These are phyloP conservation scores for Lizonia empirigonia DNA, from an alignment of 2,329 filamentous ascomycete genomes.

Conservation along the genomic window DNA sequence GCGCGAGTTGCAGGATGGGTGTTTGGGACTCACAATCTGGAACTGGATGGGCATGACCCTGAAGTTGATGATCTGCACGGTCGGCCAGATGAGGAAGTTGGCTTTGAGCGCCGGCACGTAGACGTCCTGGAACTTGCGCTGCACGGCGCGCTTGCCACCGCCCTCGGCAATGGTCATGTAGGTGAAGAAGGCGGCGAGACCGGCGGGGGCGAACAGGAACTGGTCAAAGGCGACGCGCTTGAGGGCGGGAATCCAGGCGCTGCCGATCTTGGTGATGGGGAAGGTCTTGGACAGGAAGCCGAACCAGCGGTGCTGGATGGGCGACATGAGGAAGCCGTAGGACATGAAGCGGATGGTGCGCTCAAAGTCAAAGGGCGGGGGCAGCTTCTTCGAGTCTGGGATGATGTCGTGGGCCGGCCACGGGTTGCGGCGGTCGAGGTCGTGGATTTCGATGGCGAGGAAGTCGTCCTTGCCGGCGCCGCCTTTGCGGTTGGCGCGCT, in stretches of 20 bases:
- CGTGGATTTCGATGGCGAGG: slow-evolving; percentile 84
- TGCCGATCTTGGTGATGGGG: slow-evolving; percentile 75
- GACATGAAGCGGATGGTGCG: slow-evolving; percentile 93
- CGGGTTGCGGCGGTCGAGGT: slow-evolving; percentile 81
- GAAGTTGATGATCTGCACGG: slow-evolving; percentile 97
- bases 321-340: slow-evolving; percentile 96
- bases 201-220: slow-evolving; percentile 87
- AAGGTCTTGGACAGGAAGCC: slow-evolving; percentile 80
- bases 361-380: slow-evolving; percentile 94
- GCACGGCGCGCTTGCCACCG: slow-evolving; percentile 78
- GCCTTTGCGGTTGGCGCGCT: slow-evolving; percentile 68
- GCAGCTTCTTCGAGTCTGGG: slow-evolving; percentile 64
- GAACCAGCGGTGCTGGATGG: slow-evolving; percentile 96
- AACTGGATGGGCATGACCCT: slow-evolving; percentile 92
- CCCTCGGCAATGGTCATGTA: slow-evolving; percentile 97
- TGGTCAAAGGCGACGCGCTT: slow-evolving; percentile 94
- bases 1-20: background rate
- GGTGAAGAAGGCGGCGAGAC: slow-evolving; percentile 87
- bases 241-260: slow-evolving; percentile 75
- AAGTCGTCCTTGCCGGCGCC: slow-evolving; percentile 69
- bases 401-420: slow-evolving; percentile 69
- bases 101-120: slow-evolving; percentile 94
- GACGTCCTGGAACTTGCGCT: slow-evolving; percentile 87
- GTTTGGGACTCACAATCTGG: slow-evolving; percentile 75
- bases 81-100: slow-evolving; percentile 94